These are phyloP conservation scores for Reutealis trisperma DNA, from an alignment of 345 rosid genomes.

Conservation along the genomic window DNA sequence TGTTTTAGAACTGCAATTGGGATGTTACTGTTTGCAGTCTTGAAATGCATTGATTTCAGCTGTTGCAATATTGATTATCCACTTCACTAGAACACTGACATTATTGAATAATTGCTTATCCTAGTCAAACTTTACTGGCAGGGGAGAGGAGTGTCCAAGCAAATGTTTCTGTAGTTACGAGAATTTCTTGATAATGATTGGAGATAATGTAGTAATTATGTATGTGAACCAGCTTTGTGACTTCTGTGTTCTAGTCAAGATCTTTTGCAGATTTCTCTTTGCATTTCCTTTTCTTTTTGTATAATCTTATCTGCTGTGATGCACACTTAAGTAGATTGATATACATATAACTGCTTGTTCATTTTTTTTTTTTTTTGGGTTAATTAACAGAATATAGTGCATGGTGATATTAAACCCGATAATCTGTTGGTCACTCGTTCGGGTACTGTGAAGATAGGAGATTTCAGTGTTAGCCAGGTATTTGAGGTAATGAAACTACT, in stretches of 20 bases:
- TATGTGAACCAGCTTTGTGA: not conserved
- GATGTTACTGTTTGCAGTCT: not conserved
- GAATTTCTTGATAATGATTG: not conserved
- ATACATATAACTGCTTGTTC: not conserved
- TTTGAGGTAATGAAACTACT: conserved; percentile 66
- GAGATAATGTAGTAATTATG: not conserved
- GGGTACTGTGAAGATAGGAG: conserved; percentile 92
- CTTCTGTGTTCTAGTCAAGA: not conserved
- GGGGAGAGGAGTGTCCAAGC: not conserved
- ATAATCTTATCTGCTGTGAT: not conserved
- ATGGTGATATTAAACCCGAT: conserved; percentile 99
- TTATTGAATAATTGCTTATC: not conserved
- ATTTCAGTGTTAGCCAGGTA: conserved; percentile 96
- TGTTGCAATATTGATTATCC: conserved; percentile 8
- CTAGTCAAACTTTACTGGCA: not conserved
- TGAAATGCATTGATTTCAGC: not conserved
- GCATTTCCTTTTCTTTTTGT: not conserved
- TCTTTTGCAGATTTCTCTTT: not conserved
- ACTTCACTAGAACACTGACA: not conserved
- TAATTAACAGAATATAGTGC: conserved; percentile 73
- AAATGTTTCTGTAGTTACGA: not conserved
- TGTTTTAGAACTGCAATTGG: not conserved
- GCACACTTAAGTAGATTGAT: not conserved
- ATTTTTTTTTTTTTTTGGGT: conserved; percentile 6
- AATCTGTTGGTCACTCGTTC: conserved; percentile 74